Evolutionary conservation across 768 basidiomycete species (phyloP).

Genomic region (Pisolithus microcarpus): DNA sequence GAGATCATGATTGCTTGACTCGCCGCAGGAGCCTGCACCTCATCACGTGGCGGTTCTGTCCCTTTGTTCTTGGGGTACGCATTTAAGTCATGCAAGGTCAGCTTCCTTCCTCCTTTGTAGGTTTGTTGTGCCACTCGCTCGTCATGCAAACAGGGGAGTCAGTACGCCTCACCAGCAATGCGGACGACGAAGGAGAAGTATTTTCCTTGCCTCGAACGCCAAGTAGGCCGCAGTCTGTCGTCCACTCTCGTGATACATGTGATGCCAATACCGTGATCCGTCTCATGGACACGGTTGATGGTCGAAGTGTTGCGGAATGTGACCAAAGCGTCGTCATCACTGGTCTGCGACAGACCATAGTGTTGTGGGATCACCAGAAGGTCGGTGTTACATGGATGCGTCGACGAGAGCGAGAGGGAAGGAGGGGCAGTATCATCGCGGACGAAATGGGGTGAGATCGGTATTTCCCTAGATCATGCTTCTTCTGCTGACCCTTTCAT

Average conservation of each 20-base stretch:
- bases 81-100: too few species aligned
- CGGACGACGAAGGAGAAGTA: too few species aligned
- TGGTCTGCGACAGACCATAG: not conserved
- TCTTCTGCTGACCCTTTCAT: not conserved
- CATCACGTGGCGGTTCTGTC: too few species aligned
- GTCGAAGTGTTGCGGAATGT: not conserved
- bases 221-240: not conserved
- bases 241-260: not conserved
- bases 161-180: too few species aligned
- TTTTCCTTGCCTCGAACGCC: not conserved
- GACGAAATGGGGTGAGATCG: not conserved
- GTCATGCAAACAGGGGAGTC: too few species aligned
- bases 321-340: not conserved
- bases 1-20: too few species aligned
- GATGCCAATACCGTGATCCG: not conserved
- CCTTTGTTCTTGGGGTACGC: too few species aligned
- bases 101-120: not conserved
- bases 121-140: too few species aligned
- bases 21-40: too few species aligned
- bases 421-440: not conserved
- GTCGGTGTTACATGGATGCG: not conserved
- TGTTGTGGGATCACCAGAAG: not conserved
- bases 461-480: not conserved
- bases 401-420: not conserved
- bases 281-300: not conserved